Percentiles rank a stretch among this genome's conserved stretches.
phyloP scores from a whole-genome alignment of 2,329 filamentous ascomycete species.

The Neopestalotiopsis sp. region DNA sequence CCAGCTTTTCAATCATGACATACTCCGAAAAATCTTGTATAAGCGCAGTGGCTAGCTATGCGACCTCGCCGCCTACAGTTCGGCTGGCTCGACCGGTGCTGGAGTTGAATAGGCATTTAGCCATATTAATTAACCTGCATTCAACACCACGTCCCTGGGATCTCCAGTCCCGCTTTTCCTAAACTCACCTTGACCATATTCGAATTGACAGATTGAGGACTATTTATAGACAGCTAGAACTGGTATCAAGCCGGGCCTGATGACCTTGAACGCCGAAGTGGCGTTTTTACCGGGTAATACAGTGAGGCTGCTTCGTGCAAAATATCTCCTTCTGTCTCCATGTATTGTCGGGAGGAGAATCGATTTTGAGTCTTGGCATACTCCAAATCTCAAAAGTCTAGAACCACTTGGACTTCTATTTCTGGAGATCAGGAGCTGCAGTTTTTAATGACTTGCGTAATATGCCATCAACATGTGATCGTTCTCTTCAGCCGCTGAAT shows the following conservation, averaged over 20 bases:
- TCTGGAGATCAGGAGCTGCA: background rate
- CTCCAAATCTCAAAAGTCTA: background rate
- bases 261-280: background rate
- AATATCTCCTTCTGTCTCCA: background rate
- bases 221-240: background rate
- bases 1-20: background rate
- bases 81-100: background rate
- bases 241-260: background rate
- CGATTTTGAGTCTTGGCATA: background rate
- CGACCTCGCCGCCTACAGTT: background rate
- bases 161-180: background rate
- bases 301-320: background rate
- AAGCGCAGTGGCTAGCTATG: constrained; percentile 1
- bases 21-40: background rate
- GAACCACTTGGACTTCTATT: background rate
- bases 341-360: background rate
- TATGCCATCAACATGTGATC: background rate
- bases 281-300: background rate
- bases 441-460: background rate
- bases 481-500: background rate
- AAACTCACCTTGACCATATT: background rate
- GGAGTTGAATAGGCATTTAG: constrained; percentile 8
- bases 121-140: constrained; percentile 19
- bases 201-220: background rate
- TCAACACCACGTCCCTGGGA: constrained; percentile 15